phyloP scores from a whole-genome alignment of 2,329 filamentous ascomycete species.

The Colletotrichum tabaci region DNA sequence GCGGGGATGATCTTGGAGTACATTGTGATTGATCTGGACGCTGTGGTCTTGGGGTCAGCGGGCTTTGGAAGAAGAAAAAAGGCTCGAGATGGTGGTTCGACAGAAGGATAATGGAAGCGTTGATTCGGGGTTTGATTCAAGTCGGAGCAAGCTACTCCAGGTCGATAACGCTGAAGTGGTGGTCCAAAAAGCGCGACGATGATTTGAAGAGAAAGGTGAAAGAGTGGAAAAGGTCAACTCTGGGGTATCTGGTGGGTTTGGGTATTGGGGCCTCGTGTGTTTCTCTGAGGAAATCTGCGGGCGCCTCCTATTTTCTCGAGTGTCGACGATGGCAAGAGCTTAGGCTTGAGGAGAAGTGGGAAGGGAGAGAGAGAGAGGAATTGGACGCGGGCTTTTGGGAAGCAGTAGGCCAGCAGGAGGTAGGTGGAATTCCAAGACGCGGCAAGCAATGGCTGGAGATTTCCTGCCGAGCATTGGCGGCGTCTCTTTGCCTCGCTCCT shows the following conservation, averaged over 20 bases:
- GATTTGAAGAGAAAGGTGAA: constrained; percentile 6
- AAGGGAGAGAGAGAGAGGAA: constrained; percentile 52
- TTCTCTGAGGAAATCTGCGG: constrained; percentile 27
- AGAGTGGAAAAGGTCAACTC: constrained; percentile 2
- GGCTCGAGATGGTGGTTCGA: background rate
- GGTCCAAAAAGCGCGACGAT: constrained; percentile 35
- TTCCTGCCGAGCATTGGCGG: constrained; percentile 39
- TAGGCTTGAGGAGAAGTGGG: constrained; percentile 38
- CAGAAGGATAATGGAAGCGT: constrained; percentile 38
- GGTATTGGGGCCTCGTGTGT: constrained; percentile 30
- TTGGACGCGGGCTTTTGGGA: constrained; percentile 42
- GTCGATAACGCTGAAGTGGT: constrained; percentile 39
- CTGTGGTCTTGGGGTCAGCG: constrained; percentile 30
- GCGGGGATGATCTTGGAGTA: constrained; percentile 61
- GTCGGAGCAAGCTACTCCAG: constrained; percentile 24
- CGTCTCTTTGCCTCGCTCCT: constrained; percentile 17
- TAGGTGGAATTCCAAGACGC: constrained; percentile 45
- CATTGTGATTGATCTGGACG: constrained; percentile 57
- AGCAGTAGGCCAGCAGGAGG: constrained; percentile 46
- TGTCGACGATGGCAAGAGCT: constrained; percentile 31
- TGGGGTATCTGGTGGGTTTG: background rate
- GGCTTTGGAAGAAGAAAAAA: constrained; percentile 1
- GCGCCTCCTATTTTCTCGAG: constrained; percentile 12
- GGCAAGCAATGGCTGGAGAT: constrained; percentile 21
- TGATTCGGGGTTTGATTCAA: constrained; percentile 19